Evolutionary conservation across 352 stramenopile species (phyloP).

Genomic region (Phytopythium sindhum): DNA sequence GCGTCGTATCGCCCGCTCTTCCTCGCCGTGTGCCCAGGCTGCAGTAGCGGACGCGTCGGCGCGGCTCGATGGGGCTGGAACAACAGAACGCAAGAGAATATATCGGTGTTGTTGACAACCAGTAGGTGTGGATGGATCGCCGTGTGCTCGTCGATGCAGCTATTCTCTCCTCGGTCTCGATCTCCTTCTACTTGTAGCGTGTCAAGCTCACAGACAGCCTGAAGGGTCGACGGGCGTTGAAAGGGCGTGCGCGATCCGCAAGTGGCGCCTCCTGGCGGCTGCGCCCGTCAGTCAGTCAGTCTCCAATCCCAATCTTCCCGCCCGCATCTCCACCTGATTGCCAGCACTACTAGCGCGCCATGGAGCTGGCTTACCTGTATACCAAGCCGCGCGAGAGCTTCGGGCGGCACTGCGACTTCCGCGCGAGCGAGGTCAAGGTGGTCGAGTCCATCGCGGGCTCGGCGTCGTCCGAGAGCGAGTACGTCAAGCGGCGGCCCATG

Average conservation of each 20-base stretch:
- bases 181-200: background rate
- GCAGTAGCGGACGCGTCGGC: too few relatives aligned
- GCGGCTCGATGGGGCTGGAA: too few relatives aligned
- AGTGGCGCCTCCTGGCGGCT: background rate
- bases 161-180: background rate
- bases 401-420: slow-evolving; percentile 91
- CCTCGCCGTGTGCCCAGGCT: too few relatives aligned
- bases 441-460: slow-evolving; percentile 86
- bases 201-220: background rate
- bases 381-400: slow-evolving; percentile 92
- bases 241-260: background rate
- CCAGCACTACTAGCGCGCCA: background rate
- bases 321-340: background rate
- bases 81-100: background rate
- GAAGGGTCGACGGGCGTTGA: background rate
- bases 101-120: background rate
- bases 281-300: too few relatives aligned
- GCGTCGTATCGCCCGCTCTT: too few relatives aligned
- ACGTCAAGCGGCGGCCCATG: slow-evolving; percentile 86
- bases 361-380: slow-evolving; percentile 90
- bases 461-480: slow-evolving; percentile 87
- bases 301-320: too few relatives aligned
- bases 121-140: background rate
- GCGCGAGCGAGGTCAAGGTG: slow-evolving; percentile 86
- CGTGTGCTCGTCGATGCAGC: too few relatives aligned